Base-by-base conservation (phyloP, 2,329 filamentous ascomycete species). In the Teratosphaeria epicoccoides region DNA sequence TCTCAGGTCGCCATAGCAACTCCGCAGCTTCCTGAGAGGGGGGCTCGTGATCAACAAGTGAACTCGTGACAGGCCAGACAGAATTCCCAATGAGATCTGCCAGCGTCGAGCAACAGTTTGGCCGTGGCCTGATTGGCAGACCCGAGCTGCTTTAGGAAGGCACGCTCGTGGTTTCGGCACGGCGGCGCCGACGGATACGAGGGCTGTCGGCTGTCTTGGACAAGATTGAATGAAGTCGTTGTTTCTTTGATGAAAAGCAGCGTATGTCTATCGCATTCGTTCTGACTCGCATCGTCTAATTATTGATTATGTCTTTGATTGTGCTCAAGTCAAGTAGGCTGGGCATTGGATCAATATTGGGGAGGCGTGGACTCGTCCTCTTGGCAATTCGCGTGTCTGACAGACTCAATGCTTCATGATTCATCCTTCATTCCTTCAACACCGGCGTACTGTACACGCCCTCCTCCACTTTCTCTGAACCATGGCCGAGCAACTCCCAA, bases 401-500 rank as follows among this genome's bases (percentile, higher is more conserved):
- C n/a, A n/a, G n/a, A n/a, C n/a, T n/a, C n/a, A n/a, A n/a, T n/a
- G n/a, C n/a, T n/a, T n/a, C n/a, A n/a, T n/a, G n/a, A n/a, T n/a
- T n/a, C n/a, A n/a, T n/a, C n/a, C n/a, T n/a, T n/a, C n/a, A n/a
- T n/a, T n/a, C n/a, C n/a, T n/a, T n/a, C n/a, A n/a, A n/a, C n/a
- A n/a, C n/a, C n/a, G n/a, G n/a, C n/a, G n/a, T n/a, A n/a, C n/a
- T n/a, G n/a, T n/a, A n/a, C n/a, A n/a, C n/a, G n/a, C n/a, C n/a
- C n/a, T n/a, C n/a, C 17, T 14, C 11, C 29, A 37, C 17, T 2
- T 37, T 6, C n/a, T 40, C 33, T 40, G 40, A 55, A 61, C 9
- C 12, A 67, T 66, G 65, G 63, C 61, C 14, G 61, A 63, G 12
- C 23, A 49, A 43, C 28, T 49, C 7, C 24, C 59, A n/a, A 68